Base-by-base conservation (phyloP, 1,139 yeast species). In the Arxiozyma telluris region DNA sequence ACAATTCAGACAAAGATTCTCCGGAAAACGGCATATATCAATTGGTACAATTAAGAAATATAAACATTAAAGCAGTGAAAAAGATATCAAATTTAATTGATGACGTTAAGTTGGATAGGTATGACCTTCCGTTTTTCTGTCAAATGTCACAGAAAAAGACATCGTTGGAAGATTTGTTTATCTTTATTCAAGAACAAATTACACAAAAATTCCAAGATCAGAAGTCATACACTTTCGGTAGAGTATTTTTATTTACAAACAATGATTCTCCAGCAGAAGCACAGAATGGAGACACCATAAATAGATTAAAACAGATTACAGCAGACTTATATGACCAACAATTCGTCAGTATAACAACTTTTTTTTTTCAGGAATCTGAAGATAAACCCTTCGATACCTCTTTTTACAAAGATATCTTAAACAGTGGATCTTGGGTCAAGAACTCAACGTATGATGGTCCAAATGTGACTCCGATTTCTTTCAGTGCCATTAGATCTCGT, bases 221-320 rank as follows among this genome's bases (percentile, higher is more conserved):
- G 53, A 73, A 68, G 50, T 61, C 59, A 22, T 77, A 71, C 57
- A 75, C 71, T 21, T 70, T 68, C 44, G 73, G 70, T 52, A 76
- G 75, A 54, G 64, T 83, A 1, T 76, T 83, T 55, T 61, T 82
- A n/a, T 77, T 84, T 58, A 82, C 88, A 0, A 82, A 82, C 61
- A 76, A 80, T 59, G 87, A 81, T 58, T 64, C 67, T 38, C 89
- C 89, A 0, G 71, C 64, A 49, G 73, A 73, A 57, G 64, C 68
- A 1, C 59, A 65, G 2, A 70, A 71, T 50, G 59, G 67, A 0
- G 66, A 67, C 17, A 65, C 67, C 11, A 72, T 72, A 53, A 67
- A 69, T 39, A 71, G 79, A 8, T 68, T 89, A 20, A 78, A 84
- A 63, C 79, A 80, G 22, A 74, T 84, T 5, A 76, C 87, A 30